A percentile compares a stretch with the other conserved stretches of the same genome.
phyloP scores from a whole-genome alignment of 192 early-diverging fungal species.

The Umbelopsis isabellina region DNA sequence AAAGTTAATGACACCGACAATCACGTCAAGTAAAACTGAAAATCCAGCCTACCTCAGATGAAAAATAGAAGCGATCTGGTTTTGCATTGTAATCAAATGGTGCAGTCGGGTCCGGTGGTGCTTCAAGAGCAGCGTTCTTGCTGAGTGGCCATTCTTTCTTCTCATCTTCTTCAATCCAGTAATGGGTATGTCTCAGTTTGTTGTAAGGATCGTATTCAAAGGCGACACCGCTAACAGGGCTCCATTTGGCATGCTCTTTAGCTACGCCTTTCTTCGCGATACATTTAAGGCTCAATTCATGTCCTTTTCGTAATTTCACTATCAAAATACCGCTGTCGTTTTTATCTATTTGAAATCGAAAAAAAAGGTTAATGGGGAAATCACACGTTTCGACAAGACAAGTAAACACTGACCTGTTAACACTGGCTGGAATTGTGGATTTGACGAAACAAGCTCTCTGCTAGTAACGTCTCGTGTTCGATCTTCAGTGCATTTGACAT shows the following conservation, averaged over 20 bases:
- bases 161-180: constrained; percentile 91
- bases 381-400: neutral
- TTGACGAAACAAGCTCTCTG: constrained; percentile 75
- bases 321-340: constrained; percentile 81
- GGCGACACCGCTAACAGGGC: constrained; percentile 81
- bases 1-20: neutral
- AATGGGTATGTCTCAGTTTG: constrained; percentile 84
- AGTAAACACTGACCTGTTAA: constrained; percentile 46
- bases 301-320: constrained; percentile 88
- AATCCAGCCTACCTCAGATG: constrained; percentile 58
- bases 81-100: constrained; percentile 82
- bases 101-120: constrained; percentile 48
- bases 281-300: constrained; percentile 88
- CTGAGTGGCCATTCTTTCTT: constrained; percentile 84
- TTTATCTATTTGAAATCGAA: constrained; percentile 35
- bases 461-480: constrained; percentile 82
- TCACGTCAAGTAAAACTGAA: neutral
- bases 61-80: constrained; percentile 78
- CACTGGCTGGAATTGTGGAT: constrained; percentile 72
- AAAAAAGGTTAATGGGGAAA: constrained; percentile 2
- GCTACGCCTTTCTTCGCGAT: constrained; percentile 96
- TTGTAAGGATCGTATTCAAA: constrained; percentile 99
- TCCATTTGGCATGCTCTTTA: constrained; percentile 99
- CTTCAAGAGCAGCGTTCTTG: constrained; percentile 68
- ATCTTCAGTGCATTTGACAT: constrained; percentile 83